phyloP scores from a whole-genome alignment of 371 early-diverging fungal genomes.

The Mortierella sp. region DNA sequence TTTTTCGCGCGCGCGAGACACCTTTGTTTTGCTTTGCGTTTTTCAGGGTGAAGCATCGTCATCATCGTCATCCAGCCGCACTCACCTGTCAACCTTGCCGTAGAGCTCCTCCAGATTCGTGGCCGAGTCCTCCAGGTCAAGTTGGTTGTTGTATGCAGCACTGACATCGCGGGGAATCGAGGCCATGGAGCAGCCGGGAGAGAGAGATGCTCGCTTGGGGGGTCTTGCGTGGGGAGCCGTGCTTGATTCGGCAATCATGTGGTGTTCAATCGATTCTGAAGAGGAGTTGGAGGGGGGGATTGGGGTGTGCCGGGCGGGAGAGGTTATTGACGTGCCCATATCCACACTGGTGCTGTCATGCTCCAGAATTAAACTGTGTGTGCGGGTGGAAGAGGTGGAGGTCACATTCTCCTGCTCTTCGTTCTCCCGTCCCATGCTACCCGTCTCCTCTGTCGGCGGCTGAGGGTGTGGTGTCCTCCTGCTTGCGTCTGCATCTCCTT shows the following conservation, averaged over 20 bases:
- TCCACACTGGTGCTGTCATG: conserved; percentile 9
- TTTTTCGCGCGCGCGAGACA: background rate
- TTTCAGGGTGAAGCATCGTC: too few species aligned
- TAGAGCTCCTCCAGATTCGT: conserved; percentile 44
- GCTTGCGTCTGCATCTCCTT: background rate
- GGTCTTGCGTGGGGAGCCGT: conserved; percentile 23
- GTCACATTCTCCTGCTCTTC: conserved; percentile 16
- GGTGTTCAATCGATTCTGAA: conserved; percentile 16
- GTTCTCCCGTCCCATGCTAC: background rate
- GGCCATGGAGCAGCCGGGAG: conserved; percentile 46
- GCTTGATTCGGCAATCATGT: conserved; percentile 36
- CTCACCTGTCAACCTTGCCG: conserved; percentile 43
- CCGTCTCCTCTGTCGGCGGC: background rate
- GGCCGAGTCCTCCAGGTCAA: conserved; percentile 6
- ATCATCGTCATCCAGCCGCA: too few species aligned
- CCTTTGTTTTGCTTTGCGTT: too few species aligned
- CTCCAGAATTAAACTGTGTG: conserved; percentile 13
- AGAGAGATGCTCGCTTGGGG: conserved; percentile 23
- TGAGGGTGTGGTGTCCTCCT: background rate
- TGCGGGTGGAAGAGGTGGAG: conserved; percentile 4
- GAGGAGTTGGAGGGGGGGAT: conserved; percentile 31
- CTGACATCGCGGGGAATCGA: conserved; percentile 49
- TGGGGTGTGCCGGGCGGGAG: conserved; percentile 23
- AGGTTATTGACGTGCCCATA: conserved; percentile 24
- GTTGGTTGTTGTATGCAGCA: conserved; percentile 18